phyloP scores from a whole-genome alignment of 2,329 filamentous ascomycete genomes.

The Teratosphaeria epicoccoides region DNA sequence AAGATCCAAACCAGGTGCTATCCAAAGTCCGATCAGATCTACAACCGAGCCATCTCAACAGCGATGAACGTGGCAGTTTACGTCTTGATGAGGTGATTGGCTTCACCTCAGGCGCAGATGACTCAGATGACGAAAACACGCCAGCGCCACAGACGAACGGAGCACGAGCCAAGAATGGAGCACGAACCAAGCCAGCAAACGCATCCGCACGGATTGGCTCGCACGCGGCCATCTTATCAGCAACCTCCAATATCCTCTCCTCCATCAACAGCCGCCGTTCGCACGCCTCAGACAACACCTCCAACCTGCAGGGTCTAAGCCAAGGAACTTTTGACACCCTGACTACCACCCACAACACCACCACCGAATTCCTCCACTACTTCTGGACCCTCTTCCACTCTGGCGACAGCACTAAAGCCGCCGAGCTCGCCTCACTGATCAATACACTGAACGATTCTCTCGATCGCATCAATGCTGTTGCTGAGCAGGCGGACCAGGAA shows the following conservation, averaged over 20 bases:
- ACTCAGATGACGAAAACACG: conserved; percentile 46
- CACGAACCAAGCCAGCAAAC: conserved; percentile 27
- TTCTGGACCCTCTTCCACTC: conserved; percentile 93
- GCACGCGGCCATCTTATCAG: conserved; percentile 51
- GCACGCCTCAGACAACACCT: conserved; percentile 14
- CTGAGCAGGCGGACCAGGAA: conserved; percentile 66
- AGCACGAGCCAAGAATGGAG: too few relatives aligned
- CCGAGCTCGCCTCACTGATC: conserved; percentile 69
- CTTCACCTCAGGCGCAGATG: conserved; percentile 55
- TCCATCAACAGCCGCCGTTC: conserved; percentile 46
- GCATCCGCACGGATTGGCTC: conserved; percentile 53
- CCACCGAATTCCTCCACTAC: conserved; percentile 89
- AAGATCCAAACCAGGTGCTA: conserved; percentile 60
- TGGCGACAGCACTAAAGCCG: conserved; percentile 64
- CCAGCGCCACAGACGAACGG: conserved; percentile 14
- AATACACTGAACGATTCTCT: conserved; percentile 71
- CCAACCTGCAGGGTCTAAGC: conserved; percentile 27
- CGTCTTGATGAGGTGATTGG: conserved; percentile 54
- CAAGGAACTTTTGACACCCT: conserved; percentile 49
- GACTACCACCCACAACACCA: conserved; percentile 79
- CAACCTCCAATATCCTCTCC: conserved; percentile 55
- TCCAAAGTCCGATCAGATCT: conserved; percentile 54
- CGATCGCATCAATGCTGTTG: conserved; percentile 70
- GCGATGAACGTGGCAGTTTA: conserved; percentile 21
- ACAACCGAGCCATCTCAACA: conserved; percentile 30